Base-by-base conservation (phyloP, 148 eudicot species). In the Rhododendron ovatum region DNA sequence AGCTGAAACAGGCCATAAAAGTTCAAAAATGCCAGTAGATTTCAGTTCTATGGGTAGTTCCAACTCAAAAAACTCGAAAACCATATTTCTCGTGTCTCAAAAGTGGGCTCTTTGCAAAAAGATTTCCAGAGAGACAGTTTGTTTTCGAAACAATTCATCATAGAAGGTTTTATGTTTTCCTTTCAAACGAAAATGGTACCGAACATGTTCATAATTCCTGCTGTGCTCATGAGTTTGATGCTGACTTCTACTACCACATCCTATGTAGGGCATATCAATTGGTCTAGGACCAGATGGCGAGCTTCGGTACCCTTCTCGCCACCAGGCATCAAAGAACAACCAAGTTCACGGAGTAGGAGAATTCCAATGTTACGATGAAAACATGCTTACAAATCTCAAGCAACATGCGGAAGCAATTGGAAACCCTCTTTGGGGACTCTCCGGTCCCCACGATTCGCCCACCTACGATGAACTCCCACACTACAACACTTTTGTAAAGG, bases 211-310 rank as follows among this genome's bases (percentile, higher is more conserved):
- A 71, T 51, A 69, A 80, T 35, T 18, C 5, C 17, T 87, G 15
- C 8, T 53, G 18, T 85, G 35, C 33, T 55, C 6, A 24, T 61
- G 9, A 82, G 43, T 39, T 35, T 74, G 37, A 48, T 41, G 53
- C 82, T 83, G 55, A 63, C 26, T 65, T 20, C 69, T 39, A 67
- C 51, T 69, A 10, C 37, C 59, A 6, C 28, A 24, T 71, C 39
- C 18, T 35, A 9, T 85, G 78, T 91, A 95, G 98, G 98, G 94
- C 9, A 80, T 95, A 65, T 86, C 94, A 43, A 78, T 96, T 82
- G 98, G 99, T 59, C 92, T 96, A 24, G 99, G 99, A 85, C 99
- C 99, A 17, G 93, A 93, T 80, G 99, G 99, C 11, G 98, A 96
- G 87, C 98, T 96, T 63, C 91, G 93, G 13, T 96, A 93, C 87